These are phyloP conservation scores for Cercophora samala DNA, from an alignment of 495 filamentous ascomycete genomes.

Conservation along the genomic window DNA sequence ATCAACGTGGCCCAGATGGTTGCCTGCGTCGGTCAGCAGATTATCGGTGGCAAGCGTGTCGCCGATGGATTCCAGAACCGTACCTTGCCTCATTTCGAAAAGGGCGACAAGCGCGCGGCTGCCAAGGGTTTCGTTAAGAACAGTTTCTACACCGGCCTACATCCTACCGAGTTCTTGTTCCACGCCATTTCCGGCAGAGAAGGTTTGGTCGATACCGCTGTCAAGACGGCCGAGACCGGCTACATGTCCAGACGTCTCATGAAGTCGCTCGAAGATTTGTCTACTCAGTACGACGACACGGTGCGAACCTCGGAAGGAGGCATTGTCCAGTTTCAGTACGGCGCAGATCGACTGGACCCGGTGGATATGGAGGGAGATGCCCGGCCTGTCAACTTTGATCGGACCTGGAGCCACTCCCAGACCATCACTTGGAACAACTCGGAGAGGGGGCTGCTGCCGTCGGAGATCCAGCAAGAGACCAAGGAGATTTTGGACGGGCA, in stretches of 20 bases:
- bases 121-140: constrained; percentile 96
- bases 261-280: constrained; percentile 96
- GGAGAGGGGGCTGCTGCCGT: constrained; percentile 65
- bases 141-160: constrained; percentile 93
- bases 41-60: constrained; percentile 91
- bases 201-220: constrained; percentile 98
- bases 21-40: constrained; percentile 94
- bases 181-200: constrained; percentile 98
- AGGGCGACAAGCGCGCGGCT: constrained; percentile 81
- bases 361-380: constrained; percentile 96
- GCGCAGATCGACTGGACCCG: constrained; percentile 91
- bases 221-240: constrained; percentile 97
- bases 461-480: constrained; percentile 67
- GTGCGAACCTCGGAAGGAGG: constrained; percentile 81
- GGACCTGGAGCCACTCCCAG: constrained; percentile 85
- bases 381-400: constrained; percentile 86
- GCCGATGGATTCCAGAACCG: constrained; percentile 95
- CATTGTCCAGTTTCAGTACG: constrained; percentile 95
- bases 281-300: constrained; percentile 86
- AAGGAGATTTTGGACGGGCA: constrained; percentile 61
- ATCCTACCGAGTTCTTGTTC: constrained; percentile 91
- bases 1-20: constrained; percentile 99
- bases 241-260: constrained; percentile 98
- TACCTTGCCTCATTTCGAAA: constrained; percentile 91
- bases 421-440: constrained; percentile 73